These are phyloP conservation scores for Salvia splendens DNA, from an alignment of 257 asterid species.

Conservation along the genomic window DNA sequence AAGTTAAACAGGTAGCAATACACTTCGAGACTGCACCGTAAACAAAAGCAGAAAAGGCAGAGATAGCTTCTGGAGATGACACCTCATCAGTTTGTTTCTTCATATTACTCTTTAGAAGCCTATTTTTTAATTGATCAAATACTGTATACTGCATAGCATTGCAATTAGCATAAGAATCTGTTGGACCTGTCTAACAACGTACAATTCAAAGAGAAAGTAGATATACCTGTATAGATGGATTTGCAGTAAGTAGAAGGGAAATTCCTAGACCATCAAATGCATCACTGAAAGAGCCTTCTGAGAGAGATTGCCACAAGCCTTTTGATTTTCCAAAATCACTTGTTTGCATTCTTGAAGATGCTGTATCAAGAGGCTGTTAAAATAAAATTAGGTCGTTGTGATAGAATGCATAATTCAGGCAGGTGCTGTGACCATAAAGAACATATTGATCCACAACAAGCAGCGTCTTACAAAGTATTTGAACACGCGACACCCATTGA, in stretches of 20 bases:
- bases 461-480: slow-evolving; percentile 12
- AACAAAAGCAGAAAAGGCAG: slow-evolving; percentile 79
- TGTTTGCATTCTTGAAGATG: slow-evolving; percentile 93
- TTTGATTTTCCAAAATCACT: slow-evolving; percentile 90
- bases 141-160: slow-evolving; percentile 70
- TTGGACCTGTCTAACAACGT: slow-evolving; percentile 1
- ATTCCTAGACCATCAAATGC: slow-evolving; percentile 92
- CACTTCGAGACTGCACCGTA: slow-evolving; percentile 86
- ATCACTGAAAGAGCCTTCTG: slow-evolving; percentile 76
- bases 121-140: slow-evolving; percentile 83
- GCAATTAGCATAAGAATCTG: slow-evolving; percentile 29
- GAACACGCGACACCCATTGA: too few species aligned
- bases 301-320: slow-evolving; percentile 76
- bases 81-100: slow-evolving; percentile 36
- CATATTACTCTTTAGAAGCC: slow-evolving; percentile 50
- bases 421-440: background rate
- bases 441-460: slow-evolving; percentile 22
- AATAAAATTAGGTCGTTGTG: slow-evolving; percentile 34
- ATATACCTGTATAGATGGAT: slow-evolving; percentile 83
- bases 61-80: slow-evolving; percentile 66
- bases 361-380: slow-evolving; percentile 91
- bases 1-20: slow-evolving; percentile 77
- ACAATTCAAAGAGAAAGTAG: slow-evolving; percentile 18
- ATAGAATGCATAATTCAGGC: slow-evolving; percentile 18
- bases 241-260: slow-evolving; percentile 80